These are phyloP conservation scores for Trifolium repens DNA, from an alignment of 306 rosid genomes.

Conservation along the genomic window DNA sequence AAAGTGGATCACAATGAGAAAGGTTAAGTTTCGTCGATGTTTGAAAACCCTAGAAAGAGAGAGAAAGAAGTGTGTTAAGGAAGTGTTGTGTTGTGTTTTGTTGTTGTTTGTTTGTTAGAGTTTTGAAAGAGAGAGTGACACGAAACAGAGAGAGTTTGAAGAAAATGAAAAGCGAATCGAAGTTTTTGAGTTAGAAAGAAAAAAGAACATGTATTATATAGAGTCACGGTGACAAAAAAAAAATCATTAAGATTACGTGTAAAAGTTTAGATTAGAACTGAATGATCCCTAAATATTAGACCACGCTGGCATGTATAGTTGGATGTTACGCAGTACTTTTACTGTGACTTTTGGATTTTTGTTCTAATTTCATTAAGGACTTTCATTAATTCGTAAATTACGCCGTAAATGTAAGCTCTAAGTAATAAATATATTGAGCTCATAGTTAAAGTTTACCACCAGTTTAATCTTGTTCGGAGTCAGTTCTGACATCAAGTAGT, in stretches of 20 bases:
- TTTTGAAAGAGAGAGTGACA: background rate
- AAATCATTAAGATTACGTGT: background rate
- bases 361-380: too few relatives aligned
- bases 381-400: too few relatives aligned
- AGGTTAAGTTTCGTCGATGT: conserved; percentile 14
- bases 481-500: too few relatives aligned
- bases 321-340: background rate
- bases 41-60: conserved; percentile 63
- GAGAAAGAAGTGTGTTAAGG: conserved; percentile 11
- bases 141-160: background rate
- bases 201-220: background rate
- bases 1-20: conserved; percentile 37
- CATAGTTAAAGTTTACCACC: too few relatives aligned
- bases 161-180: background rate
- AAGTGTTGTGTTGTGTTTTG: too few relatives aligned
- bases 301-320: background rate
- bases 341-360: background rate
- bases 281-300: background rate
- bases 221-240: background rate
- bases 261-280: too few relatives aligned
- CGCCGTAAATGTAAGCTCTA: too few relatives aligned
- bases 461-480: too few relatives aligned
- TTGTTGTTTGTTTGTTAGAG: background rate
- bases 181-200: background rate
- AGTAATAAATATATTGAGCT: too few relatives aligned